phyloP scores from a whole-genome alignment of 176 grass and related monocot species.

The barley (Hordeum vulgare) region DNA sequence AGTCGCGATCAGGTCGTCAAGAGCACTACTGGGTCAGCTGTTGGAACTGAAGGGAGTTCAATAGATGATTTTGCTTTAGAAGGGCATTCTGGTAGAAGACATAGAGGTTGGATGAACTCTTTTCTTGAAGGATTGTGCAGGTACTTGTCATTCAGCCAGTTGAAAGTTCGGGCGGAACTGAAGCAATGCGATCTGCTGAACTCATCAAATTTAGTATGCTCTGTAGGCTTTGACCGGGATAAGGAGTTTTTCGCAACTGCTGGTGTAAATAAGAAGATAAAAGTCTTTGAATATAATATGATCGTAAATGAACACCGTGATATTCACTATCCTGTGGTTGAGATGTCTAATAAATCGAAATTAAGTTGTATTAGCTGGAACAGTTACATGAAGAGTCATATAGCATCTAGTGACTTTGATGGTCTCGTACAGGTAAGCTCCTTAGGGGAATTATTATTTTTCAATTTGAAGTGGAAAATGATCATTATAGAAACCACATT shows the following conservation, averaged over 20 bases:
- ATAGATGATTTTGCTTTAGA: constrained; percentile 64
- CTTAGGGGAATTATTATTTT: neutral
- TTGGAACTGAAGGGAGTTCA: constrained; percentile 61
- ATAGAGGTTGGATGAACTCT: constrained; percentile 77
- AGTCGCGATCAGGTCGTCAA: constrained; percentile 22
- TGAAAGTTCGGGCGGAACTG: constrained; percentile 77
- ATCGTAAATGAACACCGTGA: constrained; percentile 92
- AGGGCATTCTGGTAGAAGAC: constrained; percentile 45
- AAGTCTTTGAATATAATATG: constrained; percentile 91
- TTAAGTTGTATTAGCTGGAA: constrained; percentile 98
- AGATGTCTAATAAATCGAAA: constrained; percentile 94
- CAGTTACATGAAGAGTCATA: constrained; percentile 90
- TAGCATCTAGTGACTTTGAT: constrained; percentile 98
- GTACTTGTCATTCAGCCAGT: constrained; percentile 84
- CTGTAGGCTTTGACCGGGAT: constrained; percentile 89
- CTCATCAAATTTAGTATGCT: constrained; percentile 96
- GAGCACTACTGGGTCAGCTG: constrained; percentile 42
- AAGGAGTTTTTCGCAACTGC: constrained; percentile 95
- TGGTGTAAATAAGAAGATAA: constrained; percentile 99
- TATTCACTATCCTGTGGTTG: constrained; percentile 96
- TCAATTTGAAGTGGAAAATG: constrained; percentile 2
- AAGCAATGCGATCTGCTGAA: constrained; percentile 90
- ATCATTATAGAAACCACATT: neutral
- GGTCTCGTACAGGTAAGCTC: constrained; percentile 85
- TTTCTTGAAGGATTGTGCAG: constrained; percentile 92